Conservation (phyloP, 2,329 filamentous ascomycete genomes). For the Mycosphaerella sp. region DNA sequence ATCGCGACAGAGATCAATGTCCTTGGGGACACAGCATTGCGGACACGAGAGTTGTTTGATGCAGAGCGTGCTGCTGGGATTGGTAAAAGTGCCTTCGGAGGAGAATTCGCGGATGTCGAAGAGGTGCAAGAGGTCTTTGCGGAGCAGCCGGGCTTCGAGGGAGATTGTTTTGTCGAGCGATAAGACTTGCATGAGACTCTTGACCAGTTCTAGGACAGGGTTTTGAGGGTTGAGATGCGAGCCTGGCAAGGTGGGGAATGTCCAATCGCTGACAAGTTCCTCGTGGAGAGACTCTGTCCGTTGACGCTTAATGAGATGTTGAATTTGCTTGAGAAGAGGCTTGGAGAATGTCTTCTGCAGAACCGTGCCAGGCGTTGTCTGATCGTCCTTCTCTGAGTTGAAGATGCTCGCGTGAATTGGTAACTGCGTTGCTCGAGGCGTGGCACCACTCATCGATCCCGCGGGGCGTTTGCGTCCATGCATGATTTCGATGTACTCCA, state of each 20-base stretch:
- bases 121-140: constrained; percentile 80
- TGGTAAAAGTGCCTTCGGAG: constrained; percentile 77
- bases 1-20: constrained; percentile 89
- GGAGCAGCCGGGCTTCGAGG: constrained; percentile 77
- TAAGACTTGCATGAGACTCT: constrained; percentile 86
- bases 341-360: constrained; percentile 80
- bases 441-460: constrained; percentile 38
- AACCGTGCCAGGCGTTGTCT: constrained; percentile 53
- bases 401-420: constrained; percentile 51
- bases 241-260: constrained; percentile 73
- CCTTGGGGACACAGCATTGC: constrained; percentile 80
- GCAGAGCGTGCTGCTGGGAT: constrained; percentile 70
- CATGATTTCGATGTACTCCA: constrained; percentile 95
- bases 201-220: constrained; percentile 83
- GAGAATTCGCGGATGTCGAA: constrained; percentile 96
- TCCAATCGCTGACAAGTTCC: constrained; percentile 79
- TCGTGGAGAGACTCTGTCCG: constrained; percentile 84
- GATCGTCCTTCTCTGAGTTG: constrained; percentile 53
- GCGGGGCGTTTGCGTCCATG: constrained; percentile 70
- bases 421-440: constrained; percentile 55
- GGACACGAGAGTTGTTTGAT: constrained; percentile 76
- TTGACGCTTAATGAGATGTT: constrained; percentile 73
- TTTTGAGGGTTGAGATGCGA: constrained; percentile 60
- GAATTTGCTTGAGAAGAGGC: constrained; percentile 82
- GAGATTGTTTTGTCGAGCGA: constrained; percentile 85